These are phyloP conservation scores for Yamadazyma epiphylla DNA, from an alignment of 1,139 yeast genomes.

Conservation along the genomic window DNA sequence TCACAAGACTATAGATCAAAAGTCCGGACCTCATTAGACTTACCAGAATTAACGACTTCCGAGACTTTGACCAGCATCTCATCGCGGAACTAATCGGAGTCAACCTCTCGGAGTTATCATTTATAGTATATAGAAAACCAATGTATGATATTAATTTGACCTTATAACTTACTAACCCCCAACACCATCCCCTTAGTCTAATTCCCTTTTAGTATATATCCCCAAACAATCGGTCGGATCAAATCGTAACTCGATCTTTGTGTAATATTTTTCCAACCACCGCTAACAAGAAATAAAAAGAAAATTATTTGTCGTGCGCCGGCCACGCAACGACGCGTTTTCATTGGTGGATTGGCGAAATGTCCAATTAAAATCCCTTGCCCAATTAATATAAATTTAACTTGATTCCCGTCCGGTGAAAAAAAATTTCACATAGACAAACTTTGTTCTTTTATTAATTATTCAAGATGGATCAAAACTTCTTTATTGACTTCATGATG, in stretches of 20 bases:
- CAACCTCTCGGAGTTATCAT: too few species aligned
- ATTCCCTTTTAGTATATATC: too few species aligned
- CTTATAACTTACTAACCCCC: too few species aligned
- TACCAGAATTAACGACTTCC: constrained; percentile 12
- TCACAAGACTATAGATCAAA: constrained; percentile 4
- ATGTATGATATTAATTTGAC: too few species aligned
- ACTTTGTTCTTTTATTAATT: constrained; percentile 1
- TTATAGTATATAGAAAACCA: too few species aligned
- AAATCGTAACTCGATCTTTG: constrained; percentile 9
- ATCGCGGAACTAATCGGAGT: background rate
- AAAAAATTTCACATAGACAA: background rate
- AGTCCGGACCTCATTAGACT: constrained; percentile 13
- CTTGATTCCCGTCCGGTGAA: too few species aligned
- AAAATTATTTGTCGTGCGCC: background rate
- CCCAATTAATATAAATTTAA: background rate
- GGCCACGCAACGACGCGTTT: constrained; percentile 1
- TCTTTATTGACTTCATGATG: constrained; percentile 44
- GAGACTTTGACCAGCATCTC: constrained; percentile 6
- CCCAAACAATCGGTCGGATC: too few species aligned
- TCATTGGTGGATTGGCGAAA: constrained; percentile 5
- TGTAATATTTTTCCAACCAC: constrained; percentile 12
- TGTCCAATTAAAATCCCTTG: too few species aligned
- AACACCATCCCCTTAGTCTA: too few species aligned
- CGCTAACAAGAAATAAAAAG: background rate
- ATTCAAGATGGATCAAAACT: constrained; percentile 24